Base-by-base conservation (phyloP, 2,329 filamentous ascomycete species). In the Fusarium dlaminii region DNA sequence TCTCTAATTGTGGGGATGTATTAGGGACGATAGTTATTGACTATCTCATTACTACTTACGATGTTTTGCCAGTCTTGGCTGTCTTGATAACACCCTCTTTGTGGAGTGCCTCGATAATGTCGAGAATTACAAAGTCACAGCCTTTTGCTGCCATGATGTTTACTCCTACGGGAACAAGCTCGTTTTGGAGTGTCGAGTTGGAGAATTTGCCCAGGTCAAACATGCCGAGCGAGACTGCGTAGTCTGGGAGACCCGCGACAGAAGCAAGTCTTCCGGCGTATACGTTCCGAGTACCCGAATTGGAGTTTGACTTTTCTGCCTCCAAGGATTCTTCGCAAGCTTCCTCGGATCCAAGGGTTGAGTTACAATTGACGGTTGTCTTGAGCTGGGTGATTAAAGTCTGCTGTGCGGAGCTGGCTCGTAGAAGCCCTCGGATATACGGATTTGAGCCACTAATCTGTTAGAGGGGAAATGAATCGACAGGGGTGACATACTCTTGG, bases 71-170 rank as follows among this genome's bases (percentile, higher is more conserved):
- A 14, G 67, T 64, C 22, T 49, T 55, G 27, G 61, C 65, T 5
- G 42, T 69, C 32, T 48, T 69, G 17, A 70, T 36, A 14, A 30
- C 29, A 4, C 65, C 67, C 5, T 52, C 39, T 11, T 51, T 36
- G 12, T 63, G 29, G 4, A 72, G 49, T 11, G 58, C 56, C 11
- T 72, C 69, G 3, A 64, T 56, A 3, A 72, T 72, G 8, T 72
- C 24, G 0, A 72, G 30, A 15, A 72, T 49, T 3, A 72, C 39
- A 72, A 72, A 72, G 39, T 72, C 70, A 18, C 70, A 72, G 1
- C 68, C 70, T 4, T 48, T 58, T 29, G 52, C 54, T 0, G 69
- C 55, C 55, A 72, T 64, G 0, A 72, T 57, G 10, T 68, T 54
- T 2, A 49, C 39, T 2, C 62, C 40, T 0, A 72, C 20, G 8